These are phyloP conservation scores for Sphagnum tenellum DNA, from an alignment of 225 moss, liverwort and hornwort genomes.

Conservation along the genomic window DNA sequence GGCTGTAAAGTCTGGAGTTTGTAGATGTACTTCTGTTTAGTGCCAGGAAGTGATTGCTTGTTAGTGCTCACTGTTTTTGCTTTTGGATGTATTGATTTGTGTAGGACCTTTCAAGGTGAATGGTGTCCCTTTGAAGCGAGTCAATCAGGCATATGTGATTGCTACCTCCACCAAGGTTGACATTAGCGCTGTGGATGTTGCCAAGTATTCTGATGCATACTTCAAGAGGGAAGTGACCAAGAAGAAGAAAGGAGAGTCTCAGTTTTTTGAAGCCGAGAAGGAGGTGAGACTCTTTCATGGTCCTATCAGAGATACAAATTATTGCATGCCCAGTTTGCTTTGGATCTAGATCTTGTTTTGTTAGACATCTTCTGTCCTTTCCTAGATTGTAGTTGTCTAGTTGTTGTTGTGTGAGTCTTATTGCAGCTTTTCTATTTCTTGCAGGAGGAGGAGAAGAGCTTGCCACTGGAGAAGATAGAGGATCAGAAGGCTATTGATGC, in stretches of 20 bases:
- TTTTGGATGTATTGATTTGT: conserved; percentile 2
- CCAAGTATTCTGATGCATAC: conserved; percentile 46
- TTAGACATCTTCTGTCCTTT: background rate
- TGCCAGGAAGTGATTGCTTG: too few relatives aligned
- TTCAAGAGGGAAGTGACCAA: conserved; percentile 64
- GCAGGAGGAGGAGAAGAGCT: conserved; percentile 47
- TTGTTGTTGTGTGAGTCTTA: background rate
- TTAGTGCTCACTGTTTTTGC: too few relatives aligned
- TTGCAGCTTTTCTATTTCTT: background rate
- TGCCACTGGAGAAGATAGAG: conserved; percentile 60
- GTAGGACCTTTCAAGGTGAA: conserved; percentile 66
- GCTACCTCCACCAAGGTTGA: conserved; percentile 64
- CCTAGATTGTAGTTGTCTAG: background rate
- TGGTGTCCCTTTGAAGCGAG: conserved; percentile 66
- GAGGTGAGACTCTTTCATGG: conserved; percentile 20
- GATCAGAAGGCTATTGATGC: conserved; percentile 57
- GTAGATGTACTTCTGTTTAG: too few relatives aligned
- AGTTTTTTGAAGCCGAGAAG: conserved; percentile 76
- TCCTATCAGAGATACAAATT: too few relatives aligned
- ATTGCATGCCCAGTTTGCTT: background rate
- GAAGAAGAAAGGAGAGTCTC: conserved; percentile 73
- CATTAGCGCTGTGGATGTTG: conserved; percentile 32
- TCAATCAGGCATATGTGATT: conserved; percentile 62
- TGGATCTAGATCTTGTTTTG: background rate
- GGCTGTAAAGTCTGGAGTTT: too few relatives aligned